Base-by-base conservation (phyloP, 345 rosid genomes). In the Dipteronia dyeriana region DNA sequence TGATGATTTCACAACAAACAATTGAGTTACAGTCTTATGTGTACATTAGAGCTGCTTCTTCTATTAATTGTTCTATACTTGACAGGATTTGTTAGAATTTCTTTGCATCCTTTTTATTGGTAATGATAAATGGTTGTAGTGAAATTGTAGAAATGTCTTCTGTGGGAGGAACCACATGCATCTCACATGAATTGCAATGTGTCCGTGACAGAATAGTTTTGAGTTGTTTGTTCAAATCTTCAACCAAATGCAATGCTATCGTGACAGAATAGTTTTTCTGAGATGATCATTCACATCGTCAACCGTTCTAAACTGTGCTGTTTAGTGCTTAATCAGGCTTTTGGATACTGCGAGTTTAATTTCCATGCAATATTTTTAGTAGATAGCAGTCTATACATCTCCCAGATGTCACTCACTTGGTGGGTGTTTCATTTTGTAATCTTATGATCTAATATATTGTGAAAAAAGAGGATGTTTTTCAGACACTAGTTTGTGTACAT, bases 111-210 rank as follows among this genome's bases (percentile, higher is more conserved):
- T 23, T 23, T 41, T 75, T 60, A 31, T 1, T 0, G 39, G 39
- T 65, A 66, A n/a, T 82, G 61, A 79, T 59, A n/a, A n/a, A 20
- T 1, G 1, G 34, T 56, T 20, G 68, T 38, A 34, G 72, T 38
- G 0, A 75, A 38, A 76, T 70, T 80, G 82, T 87, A 86, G 87
- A 66, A 80, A 84, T 45, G 78, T 86, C 73, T 79, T 86, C 22
- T 84, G 85, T 1, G 85, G 87, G 31, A 82, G 87, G 81, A 84
- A 79, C 71, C 76, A 84, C 2, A 76, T 74, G 71, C 77, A 67
- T 51, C 73, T 70, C 20, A 66, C 79, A 57, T 86, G 85, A 86
- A 71, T 51, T 39, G 23, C 10, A 26, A 34, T 0, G 38, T 6
- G 38, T 61, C 22, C 0, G 1, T 6, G 3, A 25, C 23, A 73